Evolutionary conservation across 805 yeast species (phyloP).

Genomic region (Babjeviella inositovora): DNA sequence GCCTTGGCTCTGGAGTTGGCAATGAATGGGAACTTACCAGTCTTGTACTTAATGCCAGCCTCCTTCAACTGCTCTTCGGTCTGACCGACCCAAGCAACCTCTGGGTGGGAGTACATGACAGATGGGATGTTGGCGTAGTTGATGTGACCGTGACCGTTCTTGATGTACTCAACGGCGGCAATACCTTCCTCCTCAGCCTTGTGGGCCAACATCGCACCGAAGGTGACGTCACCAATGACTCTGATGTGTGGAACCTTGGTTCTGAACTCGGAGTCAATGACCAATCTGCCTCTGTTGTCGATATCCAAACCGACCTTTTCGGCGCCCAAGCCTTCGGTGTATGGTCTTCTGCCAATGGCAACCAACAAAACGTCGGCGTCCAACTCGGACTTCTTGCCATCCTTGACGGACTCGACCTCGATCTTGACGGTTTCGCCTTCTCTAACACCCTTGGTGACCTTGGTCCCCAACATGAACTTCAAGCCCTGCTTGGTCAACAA

Average conservation of each 20-base stretch:
- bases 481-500: conserved; percentile 89
- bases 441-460: conserved; percentile 76
- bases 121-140: conserved; percentile 96
- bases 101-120: conserved; percentile 99
- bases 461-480: conserved; percentile 83
- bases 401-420: conserved; percentile 79
- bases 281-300: conserved; percentile 86
- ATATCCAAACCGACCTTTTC: conserved; percentile 82
- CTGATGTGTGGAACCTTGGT: conserved; percentile 88
- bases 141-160: conserved; percentile 92
- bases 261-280: conserved; percentile 86
- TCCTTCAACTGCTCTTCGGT: conserved; percentile 89
- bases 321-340: conserved; percentile 75
- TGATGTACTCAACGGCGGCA: conserved; percentile 93
- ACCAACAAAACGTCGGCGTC: conserved; percentile 91
- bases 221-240: conserved; percentile 96
- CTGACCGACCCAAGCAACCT: conserved; percentile 98
- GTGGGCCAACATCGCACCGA: conserved; percentile 99
- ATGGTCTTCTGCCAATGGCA: conserved; percentile 98
- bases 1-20: conserved; percentile 99
- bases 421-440: conserved; percentile 80
- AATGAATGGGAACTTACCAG: conserved; percentile 96
- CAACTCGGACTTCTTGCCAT: conserved; percentile 61
- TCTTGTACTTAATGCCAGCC: conserved; percentile 80
- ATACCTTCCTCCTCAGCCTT: conserved; percentile 99